These are phyloP conservation scores for Vitellaria paradoxa DNA, from an alignment of 179 eudicot species.

Conservation along the genomic window DNA sequence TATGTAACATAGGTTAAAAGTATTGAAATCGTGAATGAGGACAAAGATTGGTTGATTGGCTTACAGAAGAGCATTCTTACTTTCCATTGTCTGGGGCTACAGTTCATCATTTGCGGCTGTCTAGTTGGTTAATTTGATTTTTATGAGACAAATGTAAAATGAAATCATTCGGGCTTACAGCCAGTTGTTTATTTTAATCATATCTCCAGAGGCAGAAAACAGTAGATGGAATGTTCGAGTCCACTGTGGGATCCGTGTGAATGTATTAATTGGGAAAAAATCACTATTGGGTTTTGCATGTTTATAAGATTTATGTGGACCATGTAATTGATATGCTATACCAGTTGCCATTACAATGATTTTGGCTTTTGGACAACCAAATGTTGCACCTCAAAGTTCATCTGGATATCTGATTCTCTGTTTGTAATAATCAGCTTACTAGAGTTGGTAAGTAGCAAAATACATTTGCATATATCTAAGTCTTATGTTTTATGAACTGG, in stretches of 20 bases:
- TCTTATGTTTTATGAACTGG: neutral
- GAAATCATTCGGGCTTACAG: neutral
- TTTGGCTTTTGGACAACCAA: neutral
- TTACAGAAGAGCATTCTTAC: neutral
- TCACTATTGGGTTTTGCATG: neutral
- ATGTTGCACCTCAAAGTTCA: neutral
- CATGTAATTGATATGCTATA: neutral
- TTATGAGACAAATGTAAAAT: neutral
- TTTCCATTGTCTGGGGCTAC: neutral
- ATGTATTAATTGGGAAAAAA: neutral
- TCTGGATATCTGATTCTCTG: neutral
- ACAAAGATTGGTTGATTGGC: neutral
- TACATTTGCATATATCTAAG: no score
- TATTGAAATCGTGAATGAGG: neutral
- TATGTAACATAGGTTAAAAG: neutral
- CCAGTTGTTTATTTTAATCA: neutral
- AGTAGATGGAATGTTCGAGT: neutral
- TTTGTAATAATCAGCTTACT: neutral
- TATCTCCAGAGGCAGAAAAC: neutral
- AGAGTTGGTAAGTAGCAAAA: neutral
- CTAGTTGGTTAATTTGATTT: neutral
- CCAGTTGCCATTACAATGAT: neutral
- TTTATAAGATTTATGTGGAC: neutral
- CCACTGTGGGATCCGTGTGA: neutral
- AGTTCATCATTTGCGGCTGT: neutral